Percentiles rank a stretch among this genome's conserved stretches.
Conservation (phyloP, 768 basidiomycete species). For the Auriculariales sp. region DNA sequence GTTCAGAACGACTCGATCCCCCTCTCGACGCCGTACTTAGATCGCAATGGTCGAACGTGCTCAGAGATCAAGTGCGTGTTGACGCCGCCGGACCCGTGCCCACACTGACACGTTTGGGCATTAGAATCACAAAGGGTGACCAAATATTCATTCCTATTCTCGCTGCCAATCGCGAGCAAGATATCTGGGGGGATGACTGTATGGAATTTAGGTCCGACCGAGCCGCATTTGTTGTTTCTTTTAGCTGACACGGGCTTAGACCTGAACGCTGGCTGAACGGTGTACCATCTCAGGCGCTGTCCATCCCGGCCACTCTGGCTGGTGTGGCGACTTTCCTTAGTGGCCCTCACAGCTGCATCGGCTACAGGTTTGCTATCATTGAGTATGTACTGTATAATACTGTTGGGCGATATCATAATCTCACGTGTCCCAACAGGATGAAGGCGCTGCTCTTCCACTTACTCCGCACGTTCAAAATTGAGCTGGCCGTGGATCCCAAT, state of each 20-base stretch:
- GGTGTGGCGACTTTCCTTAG: conserved; percentile 48
- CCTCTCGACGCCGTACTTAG: conserved; percentile 11
- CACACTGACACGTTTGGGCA: background rate
- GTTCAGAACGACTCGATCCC: conserved; percentile 17
- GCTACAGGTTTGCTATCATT: conserved; percentile 46
- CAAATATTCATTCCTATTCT: conserved; percentile 30
- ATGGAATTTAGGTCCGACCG: conserved; percentile 41
- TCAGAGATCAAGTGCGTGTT: conserved; percentile 8
- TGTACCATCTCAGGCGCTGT: conserved; percentile 28
- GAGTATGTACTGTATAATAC: conserved; percentile 33
- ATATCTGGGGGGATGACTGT: conserved; percentile 51
- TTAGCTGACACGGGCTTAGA: conserved; percentile 17
- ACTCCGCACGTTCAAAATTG: conserved; percentile 9
- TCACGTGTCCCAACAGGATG: conserved; percentile 12
- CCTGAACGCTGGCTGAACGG: conserved; percentile 61
- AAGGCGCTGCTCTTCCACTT: conserved; percentile 14
- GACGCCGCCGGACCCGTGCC: background rate
- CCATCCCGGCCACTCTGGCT: conserved; percentile 46
- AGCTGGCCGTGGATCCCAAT: background rate
- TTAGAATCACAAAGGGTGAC: conserved; percentile 9
- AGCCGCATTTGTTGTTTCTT: too few relatives aligned
- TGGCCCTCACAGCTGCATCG: conserved; percentile 52
- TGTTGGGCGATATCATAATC: too few relatives aligned
- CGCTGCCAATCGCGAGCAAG: conserved; percentile 33
- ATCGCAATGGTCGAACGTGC: conserved; percentile 7